Percentiles rank a stretch among this genome's conserved stretches.
phyloP scores from a whole-genome alignment of 495 filamentous ascomycete genomes.

The Durotheca rogersii region DNA sequence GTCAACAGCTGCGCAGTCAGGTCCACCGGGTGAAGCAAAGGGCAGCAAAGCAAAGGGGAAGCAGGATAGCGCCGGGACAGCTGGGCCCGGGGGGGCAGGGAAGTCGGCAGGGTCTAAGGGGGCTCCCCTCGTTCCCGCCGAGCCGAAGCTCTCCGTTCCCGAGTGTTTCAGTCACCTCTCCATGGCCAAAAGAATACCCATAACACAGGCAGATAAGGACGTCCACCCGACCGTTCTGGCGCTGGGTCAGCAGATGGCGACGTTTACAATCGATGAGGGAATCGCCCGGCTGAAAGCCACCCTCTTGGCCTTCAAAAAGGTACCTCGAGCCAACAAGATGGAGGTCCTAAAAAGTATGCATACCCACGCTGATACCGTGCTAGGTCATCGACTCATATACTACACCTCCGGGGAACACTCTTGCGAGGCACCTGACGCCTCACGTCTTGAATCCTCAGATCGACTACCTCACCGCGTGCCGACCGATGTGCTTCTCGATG shows the following conservation, averaged over 20 bases:
- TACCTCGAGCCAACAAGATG: conserved; percentile 42
- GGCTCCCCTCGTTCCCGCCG: conserved; percentile 48
- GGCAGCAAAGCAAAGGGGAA: conserved; percentile 49
- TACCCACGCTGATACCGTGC: conserved; percentile 2
- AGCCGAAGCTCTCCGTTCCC: conserved; percentile 66
- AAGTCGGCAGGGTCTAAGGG: conserved; percentile 32
- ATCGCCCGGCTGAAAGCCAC: conserved; percentile 86
- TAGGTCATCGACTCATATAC: conserved; percentile 90
- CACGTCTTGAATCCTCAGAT: conserved; percentile 92
- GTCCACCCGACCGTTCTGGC: conserved; percentile 86
- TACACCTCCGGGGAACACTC: conserved; percentile 76
- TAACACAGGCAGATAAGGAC: conserved; percentile 79
- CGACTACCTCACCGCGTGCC: conserved; percentile 86
- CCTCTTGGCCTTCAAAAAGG: conserved; percentile 83
- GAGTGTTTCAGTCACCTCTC: conserved; percentile 85
- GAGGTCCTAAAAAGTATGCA: conserved; percentile 10
- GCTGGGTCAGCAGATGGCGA: conserved; percentile 85
- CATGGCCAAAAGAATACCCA: conserved; percentile 68
- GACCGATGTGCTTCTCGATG: conserved; percentile 89
- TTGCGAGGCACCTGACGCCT: conserved; percentile 88
- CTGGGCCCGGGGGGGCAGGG: conserved; percentile 35
- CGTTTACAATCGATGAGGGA: conserved; percentile 85
- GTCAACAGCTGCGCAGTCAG: conserved; percentile 24
- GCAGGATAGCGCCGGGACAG: conserved; percentile 44
- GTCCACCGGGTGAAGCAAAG: conserved; percentile 40